Conservation (phyloP, 495 filamentous ascomycete genomes). For the Aspergillus incahuasiensis region DNA sequence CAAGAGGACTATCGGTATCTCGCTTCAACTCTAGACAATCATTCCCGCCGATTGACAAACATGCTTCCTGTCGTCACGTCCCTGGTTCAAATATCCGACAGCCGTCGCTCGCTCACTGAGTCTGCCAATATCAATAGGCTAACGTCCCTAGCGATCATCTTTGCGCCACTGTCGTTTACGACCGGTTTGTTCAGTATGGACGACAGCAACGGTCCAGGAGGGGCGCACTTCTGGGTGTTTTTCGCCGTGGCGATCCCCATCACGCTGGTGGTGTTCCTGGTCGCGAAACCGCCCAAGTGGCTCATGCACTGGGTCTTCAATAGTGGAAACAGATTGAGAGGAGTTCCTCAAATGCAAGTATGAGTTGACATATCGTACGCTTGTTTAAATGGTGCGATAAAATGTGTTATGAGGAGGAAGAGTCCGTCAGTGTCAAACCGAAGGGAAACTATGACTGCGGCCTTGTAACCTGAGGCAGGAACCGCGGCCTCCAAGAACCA, state of each 20-base stretch:
- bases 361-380: too few species aligned
- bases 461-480: too few species aligned
- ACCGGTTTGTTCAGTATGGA: constrained; percentile 8
- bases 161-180: constrained; percentile 1
- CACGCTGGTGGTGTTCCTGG: constrained; percentile 1
- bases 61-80: constrained; percentile 7
- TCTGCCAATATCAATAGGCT: constrained; percentile 5
- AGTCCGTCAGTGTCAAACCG: too few species aligned
- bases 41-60: background rate
- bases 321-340: background rate
- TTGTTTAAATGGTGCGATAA: too few species aligned
- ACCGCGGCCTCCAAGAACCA: too few species aligned
- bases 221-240: constrained; percentile 4
- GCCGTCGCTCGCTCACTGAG: background rate
- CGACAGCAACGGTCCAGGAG: background rate
- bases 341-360: too few species aligned
- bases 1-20: background rate
- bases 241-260: constrained; percentile 4
- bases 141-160: background rate
- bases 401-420: too few species aligned
- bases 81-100: constrained; percentile 5
- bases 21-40: background rate
- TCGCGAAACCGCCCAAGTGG: background rate
- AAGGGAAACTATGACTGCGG: too few species aligned
- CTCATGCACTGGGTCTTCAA: background rate